Conservation (phyloP, 371 early-diverging fungal genomes). For the Syncephalastrum racemosum region DNA sequence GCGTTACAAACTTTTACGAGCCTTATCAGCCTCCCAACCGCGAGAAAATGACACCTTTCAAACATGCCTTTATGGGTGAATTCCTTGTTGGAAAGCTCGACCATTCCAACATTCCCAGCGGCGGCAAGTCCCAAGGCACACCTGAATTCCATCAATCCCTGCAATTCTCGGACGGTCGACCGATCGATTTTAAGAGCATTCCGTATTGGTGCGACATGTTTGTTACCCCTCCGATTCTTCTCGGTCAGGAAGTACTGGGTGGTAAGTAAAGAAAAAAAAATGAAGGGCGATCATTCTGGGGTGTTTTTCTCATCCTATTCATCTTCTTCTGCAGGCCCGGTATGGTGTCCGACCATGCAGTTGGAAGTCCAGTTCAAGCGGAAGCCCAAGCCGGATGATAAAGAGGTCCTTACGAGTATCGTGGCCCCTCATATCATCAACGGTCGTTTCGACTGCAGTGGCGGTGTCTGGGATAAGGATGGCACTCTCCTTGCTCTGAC, state of each 20-base stretch:
- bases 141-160: constrained; percentile 37
- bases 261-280: neutral
- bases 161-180: constrained; percentile 32
- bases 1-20: constrained; percentile 26
- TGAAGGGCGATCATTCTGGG: no score
- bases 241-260: constrained; percentile 28
- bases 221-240: constrained; percentile 31
- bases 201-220: constrained; percentile 49
- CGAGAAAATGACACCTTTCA: constrained; percentile 21
- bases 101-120: constrained; percentile 4
- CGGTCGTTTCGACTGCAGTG: constrained; percentile 39
- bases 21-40: constrained; percentile 19
- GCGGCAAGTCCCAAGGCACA: constrained; percentile 14
- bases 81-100: constrained; percentile 14
- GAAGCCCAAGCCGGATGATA: constrained; percentile 18
- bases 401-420: constrained; percentile 30
- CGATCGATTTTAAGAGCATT: constrained; percentile 42
- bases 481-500: constrained; percentile 41
- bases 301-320: no score
- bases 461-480: constrained; percentile 37
- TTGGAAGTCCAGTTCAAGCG: constrained; percentile 47
- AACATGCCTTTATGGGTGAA: constrained; percentile 32
- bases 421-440: constrained; percentile 43
- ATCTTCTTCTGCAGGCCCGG: constrained; percentile 11
- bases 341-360: constrained; percentile 53